Percentiles rank a stretch among this genome's conserved stretches.
These are phyloP conservation scores for Piromyces finnis DNA, from an alignment of 192 early-diverging fungal genomes.

Conservation along the genomic window DNA sequence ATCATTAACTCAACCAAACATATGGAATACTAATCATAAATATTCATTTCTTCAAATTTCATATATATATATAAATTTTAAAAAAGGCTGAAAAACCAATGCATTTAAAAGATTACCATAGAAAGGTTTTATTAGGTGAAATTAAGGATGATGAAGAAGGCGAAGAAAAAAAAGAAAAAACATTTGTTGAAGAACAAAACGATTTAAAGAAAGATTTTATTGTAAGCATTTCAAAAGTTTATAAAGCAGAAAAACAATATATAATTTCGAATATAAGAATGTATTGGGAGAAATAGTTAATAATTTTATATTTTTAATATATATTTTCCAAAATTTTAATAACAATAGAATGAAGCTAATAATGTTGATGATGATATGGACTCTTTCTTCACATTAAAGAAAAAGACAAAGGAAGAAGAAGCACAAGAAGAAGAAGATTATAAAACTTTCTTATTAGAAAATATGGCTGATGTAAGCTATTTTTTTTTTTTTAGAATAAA, in stretches of 20 bases:
- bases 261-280: too few relatives aligned
- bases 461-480: conserved; percentile 33
- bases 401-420: conserved; percentile 55
- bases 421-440: conserved; percentile 79
- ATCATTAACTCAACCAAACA: too few relatives aligned
- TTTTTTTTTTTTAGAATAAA: too few relatives aligned
- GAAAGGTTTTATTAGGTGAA: conserved; percentile 49
- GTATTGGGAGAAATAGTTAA: too few relatives aligned
- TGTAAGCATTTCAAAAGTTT: conserved; percentile 1
- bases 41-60: too few relatives aligned
- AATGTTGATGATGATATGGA: conserved; percentile 34
- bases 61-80: too few relatives aligned
- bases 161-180: conserved; percentile 13
- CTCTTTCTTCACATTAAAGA: conserved; percentile 51
- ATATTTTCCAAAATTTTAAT: too few relatives aligned
- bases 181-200: conserved; percentile 73
- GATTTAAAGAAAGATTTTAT: conserved; percentile 56
- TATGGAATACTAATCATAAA: too few relatives aligned
- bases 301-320: too few relatives aligned
- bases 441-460: conserved; percentile 66
- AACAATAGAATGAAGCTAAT: conserved; percentile 5
- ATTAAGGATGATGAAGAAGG: conserved; percentile 15
- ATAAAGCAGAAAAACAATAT: conserved; percentile 7
- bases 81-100: conserved; percentile 41
- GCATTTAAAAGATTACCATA: conserved; percentile 72